phyloP scores from a whole-genome alignment of 805 yeast species.

The Komagataella kurtzmanii region DNA sequence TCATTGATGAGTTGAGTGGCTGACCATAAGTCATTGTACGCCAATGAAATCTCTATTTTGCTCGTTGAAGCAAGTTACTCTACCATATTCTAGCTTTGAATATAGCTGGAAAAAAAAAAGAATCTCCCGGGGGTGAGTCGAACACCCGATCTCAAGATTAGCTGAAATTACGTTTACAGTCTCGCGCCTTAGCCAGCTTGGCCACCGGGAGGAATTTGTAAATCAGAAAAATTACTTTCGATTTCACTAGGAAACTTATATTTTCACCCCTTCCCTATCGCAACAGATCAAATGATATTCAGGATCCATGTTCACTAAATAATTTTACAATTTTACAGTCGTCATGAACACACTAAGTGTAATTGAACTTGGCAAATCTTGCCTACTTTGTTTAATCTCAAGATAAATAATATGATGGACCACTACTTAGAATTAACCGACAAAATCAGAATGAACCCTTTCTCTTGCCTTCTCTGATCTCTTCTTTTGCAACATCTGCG shows the following conservation, averaged over 20 bases:
- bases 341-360: no score
- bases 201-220: constrained; percentile 1
- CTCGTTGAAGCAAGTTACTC: no score
- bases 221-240: not conserved
- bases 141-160: constrained; percentile 1
- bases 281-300: no score
- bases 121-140: constrained; percentile 1
- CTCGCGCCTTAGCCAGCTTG: constrained; percentile 2
- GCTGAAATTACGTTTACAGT: not conserved
- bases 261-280: no score
- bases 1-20: no score
- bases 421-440: not conserved
- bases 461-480: not conserved
- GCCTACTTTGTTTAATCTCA: not conserved
- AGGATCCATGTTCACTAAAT: not conserved
- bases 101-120: not conserved
- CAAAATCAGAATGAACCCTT: not conserved
- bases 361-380: no score
- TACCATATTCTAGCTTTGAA: no score
- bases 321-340: no score
- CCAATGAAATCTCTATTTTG: no score
- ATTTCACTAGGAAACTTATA: not conserved
- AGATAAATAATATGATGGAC: no score
- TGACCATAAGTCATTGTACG: no score
- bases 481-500: not conserved